These are phyloP conservation scores for Puccinia triticina DNA, from an alignment of 1,284 basidiomycete genomes.

Conservation along the genomic window DNA sequence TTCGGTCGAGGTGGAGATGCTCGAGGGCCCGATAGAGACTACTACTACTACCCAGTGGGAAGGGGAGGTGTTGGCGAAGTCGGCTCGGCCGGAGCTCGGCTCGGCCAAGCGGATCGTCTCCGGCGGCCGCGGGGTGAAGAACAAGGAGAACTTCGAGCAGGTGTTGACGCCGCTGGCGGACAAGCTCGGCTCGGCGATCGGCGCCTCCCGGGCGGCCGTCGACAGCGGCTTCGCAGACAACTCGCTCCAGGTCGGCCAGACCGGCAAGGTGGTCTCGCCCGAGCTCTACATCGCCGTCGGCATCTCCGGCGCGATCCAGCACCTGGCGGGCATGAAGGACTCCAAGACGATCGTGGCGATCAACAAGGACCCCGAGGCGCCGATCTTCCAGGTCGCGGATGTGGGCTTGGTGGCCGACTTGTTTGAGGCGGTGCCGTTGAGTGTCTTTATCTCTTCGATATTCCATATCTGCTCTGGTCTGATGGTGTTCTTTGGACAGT, in stretches of 20 bases:
- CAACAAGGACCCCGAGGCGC: slow-evolving; percentile 98
- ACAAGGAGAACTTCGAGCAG: slow-evolving; percentile 84
- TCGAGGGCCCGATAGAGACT: slow-evolving; percentile 63
- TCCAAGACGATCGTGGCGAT: slow-evolving; percentile 97
- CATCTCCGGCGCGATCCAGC: slow-evolving; percentile 98
- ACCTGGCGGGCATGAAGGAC: slow-evolving; percentile 99
- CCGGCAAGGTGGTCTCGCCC: slow-evolving; percentile 81
- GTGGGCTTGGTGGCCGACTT: slow-evolving; percentile 78
- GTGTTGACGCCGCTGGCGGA: slow-evolving; percentile 93
- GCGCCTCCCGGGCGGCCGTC: slow-evolving; percentile 94
- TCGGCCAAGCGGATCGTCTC: slow-evolving; percentile 87
- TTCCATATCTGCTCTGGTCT: neutral
- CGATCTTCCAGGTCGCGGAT: slow-evolving; percentile 99
- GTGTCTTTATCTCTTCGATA: neutral
- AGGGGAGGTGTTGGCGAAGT: slow-evolving; percentile 70
- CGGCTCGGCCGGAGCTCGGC: slow-evolving; percentile 88
- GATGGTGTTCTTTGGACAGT: neutral
- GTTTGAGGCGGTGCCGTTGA: slow-evolving; percentile 60
- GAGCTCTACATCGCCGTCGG: slow-evolving; percentile 95
- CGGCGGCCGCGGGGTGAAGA: slow-evolving; percentile 93
- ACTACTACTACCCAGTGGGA: slow-evolving; percentile 66
- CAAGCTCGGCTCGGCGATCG: slow-evolving; percentile 88
- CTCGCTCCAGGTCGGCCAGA: slow-evolving; percentile 97
- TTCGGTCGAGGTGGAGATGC: slow-evolving; percentile 65
- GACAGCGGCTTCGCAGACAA: slow-evolving; percentile 99